Base-by-base conservation (phyloP, 2,329 filamentous ascomycete species). In the Fusarium illudens region DNA sequence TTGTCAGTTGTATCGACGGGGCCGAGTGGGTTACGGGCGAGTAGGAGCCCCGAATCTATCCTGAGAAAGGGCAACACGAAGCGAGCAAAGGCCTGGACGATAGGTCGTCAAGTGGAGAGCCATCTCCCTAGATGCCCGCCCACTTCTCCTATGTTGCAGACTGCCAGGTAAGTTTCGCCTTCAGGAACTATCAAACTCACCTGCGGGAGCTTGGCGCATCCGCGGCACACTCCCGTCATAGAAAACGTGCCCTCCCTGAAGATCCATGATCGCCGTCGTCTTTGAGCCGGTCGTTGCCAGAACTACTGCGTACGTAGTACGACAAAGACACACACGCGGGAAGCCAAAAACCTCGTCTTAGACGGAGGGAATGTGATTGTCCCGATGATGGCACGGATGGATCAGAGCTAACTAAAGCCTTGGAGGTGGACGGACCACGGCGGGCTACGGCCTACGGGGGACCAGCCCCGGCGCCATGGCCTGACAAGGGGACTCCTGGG, bases 321-420 rank as follows among this genome's bases (percentile, higher is more conserved):
- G 6, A 46, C 22, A 59, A 11, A 52, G 49, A 33, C 42, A 63
- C 36, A 37, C 22, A 29, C 37, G 30, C 13, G 54, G 64, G 44
- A 48, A 55, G 30, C 59, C 27, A 57, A 48, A 56, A 60, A 44
- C 29, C 36, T 36, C 42, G 25, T 49, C 42, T 53, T 46, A 60
- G 60, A 70, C 30, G 56, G 60, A 65, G 55, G 71, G 71, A 73
- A 73, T 73, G 71, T 61, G 63, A 65, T 68, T 64, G 58, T 71
- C 62, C 68, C 37, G 60, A 71, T 52, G 42, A 72, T 62, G 59
- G 65, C 60, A 65, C 59, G 33, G 58, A 65, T 59, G 57, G 70
- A 68, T 60, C 58, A 64, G 57, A 65, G 61, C 55, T 56, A 52
- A 22, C 33, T 49, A 52, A 55, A 67, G 64, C 49, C 59, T 62